Base-by-base conservation (phyloP, 768 basidiomycete species). In the Leccinum uliginosum region DNA sequence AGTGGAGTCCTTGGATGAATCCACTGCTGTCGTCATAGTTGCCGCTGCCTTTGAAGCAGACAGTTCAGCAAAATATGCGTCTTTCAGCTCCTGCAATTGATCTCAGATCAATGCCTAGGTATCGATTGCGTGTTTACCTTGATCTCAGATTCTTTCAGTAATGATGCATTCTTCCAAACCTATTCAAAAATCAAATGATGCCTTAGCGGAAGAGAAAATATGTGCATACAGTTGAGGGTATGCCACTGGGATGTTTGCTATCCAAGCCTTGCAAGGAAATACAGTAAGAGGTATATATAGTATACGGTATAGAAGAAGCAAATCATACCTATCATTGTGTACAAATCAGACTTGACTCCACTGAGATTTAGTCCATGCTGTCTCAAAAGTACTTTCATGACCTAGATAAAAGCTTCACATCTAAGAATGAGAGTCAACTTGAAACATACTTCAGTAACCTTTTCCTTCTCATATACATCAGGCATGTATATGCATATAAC, bases 231-330 rank as follows among this genome's bases (percentile, higher is more conserved):
- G 88, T 89, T 23, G 88, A 85, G 40, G 78, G 80, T 51, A 91
- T 78, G 8, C 87, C 85, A 65, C 86, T 88, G 1, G 83, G 69
- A 65, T 90, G 89, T 65, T 91, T 91, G 70, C 87, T 89, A 61
- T 89, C 86, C 55, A 91, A 73, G 1, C 85, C 86, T 83, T 62
- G n/a, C 51, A 56, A 29, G n/a, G 3, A 48, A 35, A 34, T n/a
- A 57, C 10, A 59, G 30, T 19, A 4, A 43, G 27, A 12, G 32
- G 0, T 0, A 35, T 35, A 35, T 35, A 2, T 3, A 6, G 3
- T 35, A 35, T 0, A 17, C n/a, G 17, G 4, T 5, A 29, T 24
- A 15, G 5, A 21, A 45, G 10, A 3, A n/a, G 44, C 2, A 51
- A n/a, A 26, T 57, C 69, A 38, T 64, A 84, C 85, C 84, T 57